Base-by-base conservation (phyloP, 805 yeast species). In the Cyberlindnera lachancei region DNA sequence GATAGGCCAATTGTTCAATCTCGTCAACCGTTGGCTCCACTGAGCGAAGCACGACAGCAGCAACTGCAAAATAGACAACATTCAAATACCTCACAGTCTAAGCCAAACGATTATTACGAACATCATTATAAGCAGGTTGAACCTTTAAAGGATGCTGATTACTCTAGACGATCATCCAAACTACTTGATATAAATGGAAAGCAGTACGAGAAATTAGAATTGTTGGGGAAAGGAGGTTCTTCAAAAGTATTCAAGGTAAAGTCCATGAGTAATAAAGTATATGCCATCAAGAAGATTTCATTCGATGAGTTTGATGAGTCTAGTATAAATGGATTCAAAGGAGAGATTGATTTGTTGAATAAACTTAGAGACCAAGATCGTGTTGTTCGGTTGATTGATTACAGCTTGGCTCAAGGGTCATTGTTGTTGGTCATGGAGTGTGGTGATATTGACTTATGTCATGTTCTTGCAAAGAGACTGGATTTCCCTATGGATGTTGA, bases 371-470 rank as follows among this genome's bases (percentile, higher is more conserved):
- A 66, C 23, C 70, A 78, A 43, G 70, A 71, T 21, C 61, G 96
- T 31, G 96, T 90, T 5, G 95, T 92, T 4, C 68, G 73, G 46
- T 62, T 90, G 27, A 59, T 81, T 22, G 95, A 86, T 48, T 73
- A 80, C 54, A 75, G 79, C n/a, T 63, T 86, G 42, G 65, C 67
- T 4, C 74, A 70, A 18, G 76, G 81, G 0, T 67, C 76, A 2
- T 64, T 90, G 22, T 67, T 70, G 48, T 60, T 90, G 40, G 82
- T 87, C 3, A 85, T 90, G 95, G 97, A 92, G 56, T 84, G 94
- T 52, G 97, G 97, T 15, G 95, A 90, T 40, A 72, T 83, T 33
- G 96, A 90, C 54, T 58, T 90, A 18, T 90, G 95, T 0, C 85
- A 75, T 45, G 88, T 88, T 7, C 64, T 90, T 29, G 70, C 75